Base-by-base conservation (phyloP, 768 basidiomycete genomes). In the Suillus variegatus region DNA sequence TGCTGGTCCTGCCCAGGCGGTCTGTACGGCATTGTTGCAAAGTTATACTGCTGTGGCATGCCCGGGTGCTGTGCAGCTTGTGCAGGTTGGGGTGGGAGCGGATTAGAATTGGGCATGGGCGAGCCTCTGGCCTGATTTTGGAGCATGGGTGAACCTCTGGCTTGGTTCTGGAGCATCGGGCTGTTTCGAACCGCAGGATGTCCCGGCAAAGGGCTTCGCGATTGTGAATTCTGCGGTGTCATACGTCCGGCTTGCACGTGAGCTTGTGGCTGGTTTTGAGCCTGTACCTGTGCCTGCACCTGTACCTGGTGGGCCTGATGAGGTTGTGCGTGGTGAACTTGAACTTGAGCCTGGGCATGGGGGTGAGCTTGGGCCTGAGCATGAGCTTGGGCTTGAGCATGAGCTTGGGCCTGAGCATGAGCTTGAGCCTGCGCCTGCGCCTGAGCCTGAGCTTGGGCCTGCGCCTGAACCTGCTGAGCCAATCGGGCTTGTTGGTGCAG, bases 81-180 rank as follows among this genome's bases (percentile, higher is more conserved):
- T 32, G 43, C 25, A 62, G 75, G 69, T 57, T 75, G 76, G 25
- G 58, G 36, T 20, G 72, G 65, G 51, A 78, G 40, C 22, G 75
- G 71, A 2, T 61, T 54, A 16, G 68, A 55, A 47, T 71, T 76
- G 66, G 67, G 69, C 63, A 63, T 77, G 66, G 28, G 43, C 47
- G 67, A 68, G 28, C 67, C 44, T 43, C 66, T 51, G 25, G 60
- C 38, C 16, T 64, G 66, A 28, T 36, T 43, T 35, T 56, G 57
- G 1, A 75, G 74, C 72, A 78, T 71, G 3, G 76, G 77, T 4
- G 76, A 76, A 49, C 65, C 72, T 36, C 77, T 71, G 16, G 74
- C 70, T 61, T 78, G 79, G 35, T 74, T 77, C 36, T 72, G 64
- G 13, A 77, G 73, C 66, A 78, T 68, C 0, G 83, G 83, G 62